Evolutionary conservation across 306 rosid genomes (phyloP).

Genomic region (Casuarina glauca): DNA sequence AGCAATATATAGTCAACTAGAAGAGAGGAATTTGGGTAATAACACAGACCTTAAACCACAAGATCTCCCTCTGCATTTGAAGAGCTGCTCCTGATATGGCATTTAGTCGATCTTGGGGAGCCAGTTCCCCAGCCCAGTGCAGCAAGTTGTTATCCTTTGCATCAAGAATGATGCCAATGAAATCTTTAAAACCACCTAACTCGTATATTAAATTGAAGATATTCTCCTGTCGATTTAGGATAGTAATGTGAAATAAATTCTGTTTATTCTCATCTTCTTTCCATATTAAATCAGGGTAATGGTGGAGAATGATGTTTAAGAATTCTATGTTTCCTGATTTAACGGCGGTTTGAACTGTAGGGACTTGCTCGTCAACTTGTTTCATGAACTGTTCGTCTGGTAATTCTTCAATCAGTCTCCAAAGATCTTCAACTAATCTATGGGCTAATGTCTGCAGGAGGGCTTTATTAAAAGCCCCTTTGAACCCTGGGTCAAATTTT

Average conservation of each 20-base stretch:
- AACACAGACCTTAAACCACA: slow-evolving; percentile 30
- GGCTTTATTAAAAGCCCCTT: not conserved
- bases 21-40: too few species aligned
- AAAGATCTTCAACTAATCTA: slow-evolving; percentile 10
- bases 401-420: not conserved
- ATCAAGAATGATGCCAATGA: not conserved
- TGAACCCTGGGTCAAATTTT: not conserved
- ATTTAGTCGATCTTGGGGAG: slow-evolving; percentile 17
- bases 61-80: slow-evolving; percentile 27
- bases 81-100: slow-evolving; percentile 20
- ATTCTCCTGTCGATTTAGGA: slow-evolving; percentile 16
- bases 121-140: slow-evolving; percentile 25
- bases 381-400: not conserved
- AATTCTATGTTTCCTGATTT: slow-evolving; percentile 31
- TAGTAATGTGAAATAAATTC: slow-evolving; percentile 27
- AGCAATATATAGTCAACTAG: too few species aligned
- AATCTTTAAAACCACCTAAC: slow-evolving; percentile 15
- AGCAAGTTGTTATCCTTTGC: slow-evolving; percentile 1
- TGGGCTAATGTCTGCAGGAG: slow-evolving; percentile 13
- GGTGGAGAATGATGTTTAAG: slow-evolving; percentile 6
- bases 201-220: slow-evolving; percentile 24
- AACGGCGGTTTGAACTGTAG: slow-evolving; percentile 20
- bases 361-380: not conserved
- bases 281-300: slow-evolving; percentile 26
- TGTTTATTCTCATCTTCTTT: not conserved